Evolutionary conservation across 257 asterid species (phyloP).

Genomic region (Phtheirospermum japonicum): DNA sequence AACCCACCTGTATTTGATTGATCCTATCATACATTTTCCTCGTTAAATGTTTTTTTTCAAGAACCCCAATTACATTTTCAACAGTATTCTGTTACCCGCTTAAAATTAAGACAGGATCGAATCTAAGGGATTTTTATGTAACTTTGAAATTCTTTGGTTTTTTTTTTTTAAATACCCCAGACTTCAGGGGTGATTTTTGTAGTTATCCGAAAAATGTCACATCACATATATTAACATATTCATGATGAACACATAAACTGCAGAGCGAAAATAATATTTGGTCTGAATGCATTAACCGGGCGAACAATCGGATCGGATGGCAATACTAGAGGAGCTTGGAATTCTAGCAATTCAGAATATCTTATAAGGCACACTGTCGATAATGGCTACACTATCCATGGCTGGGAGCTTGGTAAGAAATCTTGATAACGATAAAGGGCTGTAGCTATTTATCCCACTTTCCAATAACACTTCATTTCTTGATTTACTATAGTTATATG

Average conservation of each 20-base stretch:
- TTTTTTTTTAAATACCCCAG: not conserved
- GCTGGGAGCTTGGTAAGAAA: conserved; percentile 91
- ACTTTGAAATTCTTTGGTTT: not conserved
- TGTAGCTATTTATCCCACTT: too few species aligned
- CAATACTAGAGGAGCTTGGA: conserved; percentile 60
- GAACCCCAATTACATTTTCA: too few species aligned
- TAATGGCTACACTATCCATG: conserved; percentile 48
- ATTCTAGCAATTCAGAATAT: conserved; percentile 66
- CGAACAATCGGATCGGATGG: conserved; percentile 45
- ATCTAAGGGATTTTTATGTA: not conserved
- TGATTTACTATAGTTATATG: not conserved
- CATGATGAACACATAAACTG: conserved; percentile 7
- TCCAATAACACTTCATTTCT: not conserved
- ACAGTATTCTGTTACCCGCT: too few species aligned
- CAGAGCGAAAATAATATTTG: conserved; percentile 71
- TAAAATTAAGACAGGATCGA: too few species aligned
- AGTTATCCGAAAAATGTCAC: not conserved
- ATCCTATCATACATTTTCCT: too few species aligned
- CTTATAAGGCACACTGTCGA: conserved; percentile 60
- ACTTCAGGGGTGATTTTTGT: not conserved
- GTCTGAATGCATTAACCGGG: conserved; percentile 73
- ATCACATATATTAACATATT: not conserved
- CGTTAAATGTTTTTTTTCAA: too few species aligned
- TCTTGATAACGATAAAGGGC: not conserved
- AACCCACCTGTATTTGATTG: too few species aligned